Evolutionary conservation across 2,329 filamentous ascomycete species (phyloP).

Genomic region (Pseudonectria foliicola): DNA sequence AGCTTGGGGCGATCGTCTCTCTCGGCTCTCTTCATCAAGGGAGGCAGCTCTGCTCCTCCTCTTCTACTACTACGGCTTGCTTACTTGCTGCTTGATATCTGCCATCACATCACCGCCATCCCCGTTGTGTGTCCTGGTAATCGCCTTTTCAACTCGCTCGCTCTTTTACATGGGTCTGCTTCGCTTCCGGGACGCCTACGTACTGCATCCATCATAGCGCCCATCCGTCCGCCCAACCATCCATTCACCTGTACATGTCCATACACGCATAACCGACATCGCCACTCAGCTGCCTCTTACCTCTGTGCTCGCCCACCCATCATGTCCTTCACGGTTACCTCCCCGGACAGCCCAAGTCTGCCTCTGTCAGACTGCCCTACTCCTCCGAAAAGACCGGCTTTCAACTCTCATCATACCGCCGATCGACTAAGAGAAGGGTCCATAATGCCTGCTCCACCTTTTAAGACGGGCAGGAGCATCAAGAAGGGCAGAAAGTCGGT

Average conservation of each 20-base stretch:
- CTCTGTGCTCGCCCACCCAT: constrained; percentile 1
- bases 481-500: constrained; percentile 44
- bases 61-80: not conserved
- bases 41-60: constrained; percentile 1
- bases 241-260: too few species aligned
- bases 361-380: constrained; percentile 4
- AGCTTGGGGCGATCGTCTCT: constrained; percentile 13
- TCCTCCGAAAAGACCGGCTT: constrained; percentile 34
- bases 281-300: constrained; percentile 11
- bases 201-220: too few species aligned
- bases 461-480: constrained; percentile 38
- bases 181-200: too few species aligned
- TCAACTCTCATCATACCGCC: constrained; percentile 44
- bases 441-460: constrained; percentile 28
- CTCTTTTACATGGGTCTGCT: too few species aligned
- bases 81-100: too few species aligned
- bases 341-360: constrained; percentile 11
- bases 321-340: constrained; percentile 16
- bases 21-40: constrained; percentile 11
- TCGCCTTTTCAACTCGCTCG: too few species aligned
- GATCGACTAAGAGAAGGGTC: constrained; percentile 45
- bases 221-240: too few species aligned
- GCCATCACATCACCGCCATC: too few species aligned
- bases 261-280: constrained; percentile 3
- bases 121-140: too few species aligned